Evolutionary conservation across 768 basidiomycete genomes (phyloP).

Genomic region (Collybiopsis luxurians): DNA sequence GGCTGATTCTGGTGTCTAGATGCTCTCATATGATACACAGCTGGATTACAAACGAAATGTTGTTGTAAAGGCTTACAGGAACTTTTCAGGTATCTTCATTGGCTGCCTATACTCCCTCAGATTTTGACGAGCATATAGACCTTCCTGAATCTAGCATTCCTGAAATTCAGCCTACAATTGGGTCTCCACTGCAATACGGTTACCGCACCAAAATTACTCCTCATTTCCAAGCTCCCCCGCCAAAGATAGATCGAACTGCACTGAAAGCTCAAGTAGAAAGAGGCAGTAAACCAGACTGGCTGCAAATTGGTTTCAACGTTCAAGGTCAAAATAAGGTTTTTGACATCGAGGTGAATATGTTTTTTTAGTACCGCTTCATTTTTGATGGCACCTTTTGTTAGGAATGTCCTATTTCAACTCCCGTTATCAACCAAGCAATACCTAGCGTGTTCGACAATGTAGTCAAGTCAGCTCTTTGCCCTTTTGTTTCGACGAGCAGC

Average conservation of each 20-base stretch:
- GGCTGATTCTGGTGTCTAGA: conserved; percentile 36
- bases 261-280: conserved; percentile 20
- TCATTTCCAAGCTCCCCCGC: conserved; percentile 83
- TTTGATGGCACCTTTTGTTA: conserved; percentile 22
- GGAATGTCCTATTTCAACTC: conserved; percentile 92
- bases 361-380: not conserved
- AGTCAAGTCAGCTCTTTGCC: conserved; percentile 43
- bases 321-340: conserved; percentile 71
- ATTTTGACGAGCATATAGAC: conserved; percentile 31
- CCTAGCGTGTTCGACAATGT: conserved; percentile 61
- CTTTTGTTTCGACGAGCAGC: conserved; percentile 6
- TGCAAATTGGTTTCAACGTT: conserved; percentile 88
- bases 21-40: conserved; percentile 86
- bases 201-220: conserved; percentile 98
- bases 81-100: conserved; percentile 56
- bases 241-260: conserved; percentile 20
- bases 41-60: conserved; percentile 85
- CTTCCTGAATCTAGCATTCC: conserved; percentile 61
- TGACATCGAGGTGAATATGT: conserved; percentile 81
- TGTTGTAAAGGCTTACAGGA: conserved; percentile 78
- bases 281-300: conserved; percentile 53
- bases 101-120: not conserved
- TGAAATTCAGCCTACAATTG: conserved; percentile 65
- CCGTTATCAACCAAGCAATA: conserved; percentile 70
- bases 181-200: conserved; percentile 85